These are phyloP conservation scores for Calamus simplicifolius DNA, from an alignment of 176 grass and related monocot genomes.

Conservation along the genomic window DNA sequence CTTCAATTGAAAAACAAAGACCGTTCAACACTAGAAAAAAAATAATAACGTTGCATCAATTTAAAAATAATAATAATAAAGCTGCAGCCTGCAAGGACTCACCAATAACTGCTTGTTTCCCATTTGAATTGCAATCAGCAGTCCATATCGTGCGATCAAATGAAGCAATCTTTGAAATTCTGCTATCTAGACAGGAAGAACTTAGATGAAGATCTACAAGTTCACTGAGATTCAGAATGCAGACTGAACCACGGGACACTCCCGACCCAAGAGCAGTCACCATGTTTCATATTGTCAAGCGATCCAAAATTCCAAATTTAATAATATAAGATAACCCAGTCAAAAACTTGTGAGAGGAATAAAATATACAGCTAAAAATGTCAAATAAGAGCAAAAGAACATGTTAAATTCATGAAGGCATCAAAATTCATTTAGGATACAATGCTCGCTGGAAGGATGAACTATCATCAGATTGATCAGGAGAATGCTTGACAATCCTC, in stretches of 20 bases:
- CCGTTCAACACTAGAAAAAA: too few relatives aligned
- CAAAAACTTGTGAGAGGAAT: too few relatives aligned
- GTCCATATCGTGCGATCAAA: constrained; percentile 51
- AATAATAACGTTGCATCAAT: background rate
- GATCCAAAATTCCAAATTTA: constrained; percentile 19
- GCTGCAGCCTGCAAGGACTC: constrained; percentile 21
- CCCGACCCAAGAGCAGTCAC: constrained; percentile 56
- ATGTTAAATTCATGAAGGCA: constrained; percentile 11
- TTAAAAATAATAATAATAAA: background rate
- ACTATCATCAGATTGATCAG: constrained; percentile 14
- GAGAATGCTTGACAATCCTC: constrained; percentile 18
- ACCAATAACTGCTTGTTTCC: constrained; percentile 49
- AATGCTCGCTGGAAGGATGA: constrained; percentile 35
- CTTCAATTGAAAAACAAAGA: too few relatives aligned
- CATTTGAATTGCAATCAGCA: constrained; percentile 45
- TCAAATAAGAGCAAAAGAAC: background rate
- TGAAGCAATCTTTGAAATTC: constrained; percentile 23
- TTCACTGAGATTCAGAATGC: constrained; percentile 43
- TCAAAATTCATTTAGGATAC: constrained; percentile 40
- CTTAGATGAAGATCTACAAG: constrained; percentile 14
- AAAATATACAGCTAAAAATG: too few relatives aligned
- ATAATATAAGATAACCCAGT: too few relatives aligned
- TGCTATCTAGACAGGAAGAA: constrained; percentile 6
- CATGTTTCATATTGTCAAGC: constrained; percentile 58
- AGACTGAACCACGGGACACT: constrained; percentile 36